Base-by-base conservation (phyloP, 768 basidiomycete genomes). In the Rhizopogon sp. region DNA sequence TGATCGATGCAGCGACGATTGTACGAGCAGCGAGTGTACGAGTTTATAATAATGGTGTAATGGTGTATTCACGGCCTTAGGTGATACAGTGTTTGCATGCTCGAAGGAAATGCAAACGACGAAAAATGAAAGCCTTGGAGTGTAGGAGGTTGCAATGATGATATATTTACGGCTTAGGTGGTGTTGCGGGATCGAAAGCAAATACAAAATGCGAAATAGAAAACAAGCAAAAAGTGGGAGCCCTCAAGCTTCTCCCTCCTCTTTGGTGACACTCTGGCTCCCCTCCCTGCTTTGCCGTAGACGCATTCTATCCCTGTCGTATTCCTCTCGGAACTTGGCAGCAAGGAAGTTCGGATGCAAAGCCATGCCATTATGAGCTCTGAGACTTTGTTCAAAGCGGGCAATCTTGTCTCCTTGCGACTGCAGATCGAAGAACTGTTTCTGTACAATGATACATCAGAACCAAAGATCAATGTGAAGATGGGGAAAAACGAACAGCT, bases 341-440 rank as follows among this genome's bases (percentile, higher is more conserved):
- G 76, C 84, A 31, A 85, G 65, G 49, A 77, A 79, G 61, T 85
- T 85, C 0, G 84, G 87, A 56, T 76, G 88, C 11, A 85, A 62
- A 5, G 80, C 83, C 7, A 78, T 73, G 40, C 84, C 84, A 42
- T 70, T 75, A n/a, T 73, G 71, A 1, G 63, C 62, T 45, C 74
- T 72, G 28, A 88, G 59, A 35, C 72, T 72, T 53, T 86, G 82
- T 64, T 88, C 86, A 56, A 85, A 88, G 1, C 74, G 75, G 8
- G 74, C 69, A 33, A 90, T 82, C 68, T 82, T 85, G 56, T 86
- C 83, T 16, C 69, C 70, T 58, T 84, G 82, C 3, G 70, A 75
- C 67, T 85, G 83, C 20, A 86, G 63, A 64, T 85, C 79, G 60
- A 83, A 83, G 0, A 73, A 70, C 35, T 70, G 68, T 41, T 70